These are phyloP conservation scores for Botryotinia globosa DNA, from an alignment of 2,329 filamentous ascomycete species.

Conservation along the genomic window DNA sequence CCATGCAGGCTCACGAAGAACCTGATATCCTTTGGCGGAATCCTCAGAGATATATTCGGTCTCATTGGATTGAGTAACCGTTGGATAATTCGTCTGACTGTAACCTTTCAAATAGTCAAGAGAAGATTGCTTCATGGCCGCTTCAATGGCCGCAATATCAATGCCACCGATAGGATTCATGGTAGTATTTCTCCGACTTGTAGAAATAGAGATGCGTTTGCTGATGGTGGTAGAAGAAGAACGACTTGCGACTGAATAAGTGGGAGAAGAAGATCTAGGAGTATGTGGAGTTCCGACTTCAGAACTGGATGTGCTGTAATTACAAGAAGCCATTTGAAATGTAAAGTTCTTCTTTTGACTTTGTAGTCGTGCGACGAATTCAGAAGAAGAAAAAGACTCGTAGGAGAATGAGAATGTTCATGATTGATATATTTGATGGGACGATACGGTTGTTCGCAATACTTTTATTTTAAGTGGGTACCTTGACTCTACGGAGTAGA, in stretches of 20 bases:
- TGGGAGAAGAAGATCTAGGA: slow-evolving; percentile 26
- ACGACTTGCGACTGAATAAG: slow-evolving; percentile 31
- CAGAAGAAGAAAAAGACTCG: slow-evolving; percentile 6
- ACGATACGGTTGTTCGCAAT: slow-evolving; percentile 10
- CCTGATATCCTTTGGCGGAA: slow-evolving; percentile 57
- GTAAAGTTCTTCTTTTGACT: not conserved
- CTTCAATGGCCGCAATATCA: slow-evolving; percentile 56
- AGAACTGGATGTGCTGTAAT: slow-evolving; percentile 31
- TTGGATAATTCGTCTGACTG: slow-evolving; percentile 52
- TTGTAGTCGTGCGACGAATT: slow-evolving; percentile 17
- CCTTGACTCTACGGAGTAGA: not conserved
- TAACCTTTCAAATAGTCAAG: slow-evolving; percentile 62
- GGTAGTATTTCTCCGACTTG: slow-evolving; percentile 30
- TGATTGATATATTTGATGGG: slow-evolving; percentile 26
- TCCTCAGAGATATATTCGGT: slow-evolving; percentile 54
- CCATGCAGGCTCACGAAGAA: slow-evolving; percentile 60
- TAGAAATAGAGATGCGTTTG: slow-evolving; percentile 35
- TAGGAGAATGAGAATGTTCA: slow-evolving; percentile 18
- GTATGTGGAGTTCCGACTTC: slow-evolving; percentile 25
- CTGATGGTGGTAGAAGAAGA: slow-evolving; percentile 33
- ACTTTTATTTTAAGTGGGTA: slow-evolving; percentile 27
- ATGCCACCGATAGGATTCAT: slow-evolving; percentile 39
- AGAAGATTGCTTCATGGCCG: slow-evolving; percentile 58
- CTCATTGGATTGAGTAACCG: slow-evolving; percentile 52
- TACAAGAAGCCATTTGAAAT: slow-evolving; percentile 34